Evolutionary conservation across 2,329 filamentous ascomycete species (phyloP), one percentile per base, ranked within the genome.

Genomic region (Capronia coronata): DNA sequence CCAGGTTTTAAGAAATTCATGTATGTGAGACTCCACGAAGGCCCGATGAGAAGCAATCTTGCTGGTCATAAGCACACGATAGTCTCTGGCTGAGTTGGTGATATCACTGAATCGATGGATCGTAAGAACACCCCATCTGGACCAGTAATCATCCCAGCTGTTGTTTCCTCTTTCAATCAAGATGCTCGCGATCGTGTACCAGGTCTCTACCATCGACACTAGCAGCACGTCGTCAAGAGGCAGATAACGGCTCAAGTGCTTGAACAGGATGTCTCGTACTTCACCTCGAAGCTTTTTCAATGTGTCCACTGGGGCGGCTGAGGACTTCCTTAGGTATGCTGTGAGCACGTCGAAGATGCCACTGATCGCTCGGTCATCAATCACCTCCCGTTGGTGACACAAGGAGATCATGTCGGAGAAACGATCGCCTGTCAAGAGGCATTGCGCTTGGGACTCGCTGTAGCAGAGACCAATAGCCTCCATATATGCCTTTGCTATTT

Each of bases 51-150:
- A 35, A 22, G 43, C 42, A 18, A 55, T 38, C 29, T 51, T 52
- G 41, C 51, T 58, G 35, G 56, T 30, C 37, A 56, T 38, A 18
- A 58, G 39, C 21, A 50, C 39, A n/a, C 49, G 45, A 43, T 50
- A 58, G 27, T 56, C 46, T 32, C 39, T 50, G 13, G 35, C 47
- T 6, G 34, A 30, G 29, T 41, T 35, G 9, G 38, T 46, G 11
- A 34, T 30, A 22, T 40, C 45, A 18, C 45, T 39, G 19, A 56
- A 48, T 23, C 48, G 30, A 2, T 32, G 16, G 25, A 56, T 52
- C 1, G 52, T 52, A 30, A 48, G 10, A 25, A 44, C 2, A 25
- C 39, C 48, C 43, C 43, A 47, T 2, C 23, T 35, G 30, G 45
- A 46, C 25, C 55, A 21, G 43, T 55, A 58, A 18, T 45, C 22